Base-by-base conservation (phyloP, 2,329 filamentous ascomycete genomes). In the Rutstroemia sp. region DNA sequence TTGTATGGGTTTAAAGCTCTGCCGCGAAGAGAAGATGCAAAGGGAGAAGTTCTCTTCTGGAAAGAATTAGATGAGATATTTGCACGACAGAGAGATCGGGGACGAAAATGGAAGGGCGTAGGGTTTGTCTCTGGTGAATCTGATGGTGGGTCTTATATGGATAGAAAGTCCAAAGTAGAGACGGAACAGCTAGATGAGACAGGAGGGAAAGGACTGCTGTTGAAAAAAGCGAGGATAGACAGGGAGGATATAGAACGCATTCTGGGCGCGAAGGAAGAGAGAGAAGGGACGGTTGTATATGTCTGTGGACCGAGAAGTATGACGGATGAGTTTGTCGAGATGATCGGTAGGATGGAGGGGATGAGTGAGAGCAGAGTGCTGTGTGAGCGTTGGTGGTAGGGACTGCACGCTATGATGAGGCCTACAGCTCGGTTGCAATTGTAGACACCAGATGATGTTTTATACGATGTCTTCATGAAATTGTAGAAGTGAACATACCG, bases 221-320 rank as follows among this genome's bases (percentile, higher is more conserved):
- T 8, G 46, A 61, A 2, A 44, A 60, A 19, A n/a, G 16, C 16
- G n/a, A 42, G 6, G 60, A 67, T 2, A 70, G 72, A 36, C 59
- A 64, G 5, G 70, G 76, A 17, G 73, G 81, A 27, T 74, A 83
- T 42, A 68, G 65, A 0, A 49, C 70, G 1, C 1, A 75, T 73
- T 0, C 57, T 80, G 0, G 70, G 70, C 1, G 64, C 67, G 7
- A 67, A 70, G 1, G 62, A 65, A 4, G 68, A 72, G 23, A 72
- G 70, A 50, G 61, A 67, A 1, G 69, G 71, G 1, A 76, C 76
- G 0, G 73, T 84, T 3, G 80, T 82, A 12, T 89, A 88, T 67
- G 71, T 89, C 0, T 89, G 87, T 64, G 86, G 86, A 1, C 78
- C 85, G 14, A 83, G 83, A 10, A 63, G 64, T 2, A 89, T 89